Base-by-base conservation (phyloP, 83 land plant species). In the Diphasiastrum complanatum region DNA sequence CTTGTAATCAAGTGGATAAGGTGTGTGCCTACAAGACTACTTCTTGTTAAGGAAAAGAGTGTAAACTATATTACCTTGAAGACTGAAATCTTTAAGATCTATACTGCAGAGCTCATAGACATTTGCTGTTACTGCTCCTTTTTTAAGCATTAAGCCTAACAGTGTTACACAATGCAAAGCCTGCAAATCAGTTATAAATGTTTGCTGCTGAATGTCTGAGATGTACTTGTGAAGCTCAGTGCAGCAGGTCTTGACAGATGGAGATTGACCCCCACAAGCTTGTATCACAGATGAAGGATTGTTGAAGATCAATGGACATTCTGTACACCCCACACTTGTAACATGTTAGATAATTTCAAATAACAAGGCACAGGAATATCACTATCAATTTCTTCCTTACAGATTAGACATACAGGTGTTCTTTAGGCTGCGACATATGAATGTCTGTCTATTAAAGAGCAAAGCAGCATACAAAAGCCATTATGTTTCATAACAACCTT, bases 301-400 rank as follows among this genome's bases (percentile, higher is more conserved):
- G 6, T 33, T 45, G 25, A 62, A 62, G 4, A 77, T 76, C 64
- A 91, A 47, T 57, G 97, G 97, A 65, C 97, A 91, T 54, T 60
- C 97, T 89, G 81, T 72, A 75, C 19, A 52, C n/a, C n/a, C n/a
- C n/a, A n/a, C n/a, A n/a, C n/a, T n/a, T n/a, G n/a, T n/a, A n/a
- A n/a, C n/a, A n/a, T n/a, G n/a, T n/a, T n/a, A n/a, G n/a, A n/a
- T n/a, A n/a, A n/a, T n/a, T n/a, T n/a, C n/a, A n/a, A n/a, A n/a
- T n/a, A n/a, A n/a, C n/a, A n/a, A n/a, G n/a, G n/a, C n/a, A n/a
- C n/a, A n/a, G n/a, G n/a, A n/a, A n/a, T n/a, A n/a, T n/a, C n/a
- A n/a, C n/a, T n/a, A n/a, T n/a, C n/a, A n/a, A n/a, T n/a, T n/a
- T n/a, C n/a, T n/a, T n/a, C n/a, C n/a, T n/a, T n/a, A n/a, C n/a